Evolutionary conservation across 805 yeast genomes (phyloP).

Genomic region (Candida chauliodis): DNA sequence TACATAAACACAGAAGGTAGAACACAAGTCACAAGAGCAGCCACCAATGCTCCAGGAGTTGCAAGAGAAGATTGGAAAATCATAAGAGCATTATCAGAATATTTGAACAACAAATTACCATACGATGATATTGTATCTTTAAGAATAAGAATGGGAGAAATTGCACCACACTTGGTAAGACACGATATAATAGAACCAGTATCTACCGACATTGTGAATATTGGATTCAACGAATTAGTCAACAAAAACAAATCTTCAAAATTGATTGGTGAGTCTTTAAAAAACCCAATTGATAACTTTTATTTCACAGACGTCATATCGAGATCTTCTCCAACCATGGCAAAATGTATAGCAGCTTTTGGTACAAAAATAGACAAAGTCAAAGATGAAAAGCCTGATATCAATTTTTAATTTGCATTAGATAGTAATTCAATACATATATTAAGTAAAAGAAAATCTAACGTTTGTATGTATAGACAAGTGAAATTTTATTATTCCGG

Average conservation of each 20-base stretch:
- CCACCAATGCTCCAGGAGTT: conserved; percentile 81
- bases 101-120: conserved; percentile 65
- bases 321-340: conserved; percentile 87
- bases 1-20: conserved; percentile 90
- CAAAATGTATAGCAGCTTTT: conserved; percentile 72
- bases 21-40: conserved; percentile 80
- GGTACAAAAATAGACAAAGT: conserved; percentile 64
- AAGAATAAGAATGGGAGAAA: conserved; percentile 65
- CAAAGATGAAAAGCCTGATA: conserved; percentile 44
- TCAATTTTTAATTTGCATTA: conserved; percentile 25
- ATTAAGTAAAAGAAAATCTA: no score
- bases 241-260: conserved; percentile 38
- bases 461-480: no score
- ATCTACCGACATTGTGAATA: conserved; percentile 50
- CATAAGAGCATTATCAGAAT: conserved; percentile 77
- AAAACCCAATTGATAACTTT: conserved; percentile 75
- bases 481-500: no score
- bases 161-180: conserved; percentile 77
- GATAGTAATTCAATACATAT: no score
- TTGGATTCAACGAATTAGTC: conserved; percentile 50
- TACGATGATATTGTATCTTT: conserved; percentile 70
- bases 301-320: conserved; percentile 87
- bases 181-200: conserved; percentile 74
- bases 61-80: conserved; percentile 94
- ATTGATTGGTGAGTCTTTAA: conserved; percentile 44